These are phyloP conservation scores for Stachybotrys elegans DNA, from an alignment of 2,329 filamentous ascomycete genomes.

Conservation along the genomic window DNA sequence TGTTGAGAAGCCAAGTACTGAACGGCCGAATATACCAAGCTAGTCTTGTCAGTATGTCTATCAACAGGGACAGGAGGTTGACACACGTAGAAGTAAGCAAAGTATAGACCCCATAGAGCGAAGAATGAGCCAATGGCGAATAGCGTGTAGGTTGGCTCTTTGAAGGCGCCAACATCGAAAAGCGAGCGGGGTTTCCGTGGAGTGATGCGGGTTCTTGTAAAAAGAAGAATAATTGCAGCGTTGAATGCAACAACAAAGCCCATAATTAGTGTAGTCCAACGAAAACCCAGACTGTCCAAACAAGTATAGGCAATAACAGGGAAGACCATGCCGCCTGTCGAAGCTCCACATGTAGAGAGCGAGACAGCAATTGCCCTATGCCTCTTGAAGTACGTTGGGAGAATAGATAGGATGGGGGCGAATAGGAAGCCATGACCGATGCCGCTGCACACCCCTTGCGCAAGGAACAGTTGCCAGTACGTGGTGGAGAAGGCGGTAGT, in stretches of 20 bases:
- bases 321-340: conserved; percentile 46
- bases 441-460: conserved; percentile 40
- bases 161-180: background rate
- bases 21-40: conserved; percentile 2
- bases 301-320: conserved; percentile 26
- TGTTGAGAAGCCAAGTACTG: background rate
- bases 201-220: conserved; percentile 1
- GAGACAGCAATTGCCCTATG: conserved; percentile 50
- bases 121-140: conserved; percentile 1
- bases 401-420: conserved; percentile 47
- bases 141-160: conserved; percentile 1
- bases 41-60: background rate
- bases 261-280: conserved; percentile 8
- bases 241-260: conserved; percentile 6
- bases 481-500: conserved; percentile 27
- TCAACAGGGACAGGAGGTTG: background rate
- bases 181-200: conserved; percentile 1
- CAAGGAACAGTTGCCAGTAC: conserved; percentile 42
- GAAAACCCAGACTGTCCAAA: conserved; percentile 2
- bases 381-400: conserved; percentile 52
- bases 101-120: conserved; percentile 3
- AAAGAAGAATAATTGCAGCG: conserved; percentile 1
- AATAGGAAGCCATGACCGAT: conserved; percentile 48
- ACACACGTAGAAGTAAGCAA: conserved; percentile 3
- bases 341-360: conserved; percentile 49